Evolutionary conservation across 139 green algal species (phyloP), one percentile per base, ranked within the genome.

Genomic region (Raphidocelis subcapitata): DNA sequence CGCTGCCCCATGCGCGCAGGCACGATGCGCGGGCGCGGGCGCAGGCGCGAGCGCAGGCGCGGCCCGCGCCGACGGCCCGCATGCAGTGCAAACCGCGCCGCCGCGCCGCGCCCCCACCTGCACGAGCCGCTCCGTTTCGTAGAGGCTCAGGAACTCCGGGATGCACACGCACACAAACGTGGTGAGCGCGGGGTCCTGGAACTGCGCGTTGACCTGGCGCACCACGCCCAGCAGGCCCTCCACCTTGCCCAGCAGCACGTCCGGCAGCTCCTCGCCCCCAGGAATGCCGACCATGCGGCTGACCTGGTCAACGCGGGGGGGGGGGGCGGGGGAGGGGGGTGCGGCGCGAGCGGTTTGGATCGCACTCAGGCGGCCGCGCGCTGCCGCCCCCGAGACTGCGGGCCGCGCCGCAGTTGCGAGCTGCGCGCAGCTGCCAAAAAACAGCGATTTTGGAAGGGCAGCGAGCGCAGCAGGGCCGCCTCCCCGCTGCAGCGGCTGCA

Each of bases 111-210:
- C 86, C 67, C 97, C 80, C 74, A 98, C 94, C 83, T 97, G 92
- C 33, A 99, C 92, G 20, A 99, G 86, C 2, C 95, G 86, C 82
- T 99, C 95, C 32, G 95, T 99, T 87, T 99, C 95, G 71, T 99
- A 99, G 20, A 99, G 84, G 14, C 85, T 94, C 12, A 99, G 87
- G 79, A 99, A 99, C 87, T 99, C 95, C 21, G 95, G 94, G 64
- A 99, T 99, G 88, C 95, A 98, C 21, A 99, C 95, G 67, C 91
- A 97, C 66, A 99, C 94, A 83, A 99, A 99, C 0, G 95, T 99
- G n/a, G 95, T 99, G 28, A 97, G 73, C 24, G 91, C 83, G 0
- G 94, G 87, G 81, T 98, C 86, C 67, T 89, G 88, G 86, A 99
- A 99, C 83, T 99, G 95, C 28, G 47, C 67, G 55, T 97, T 97